Evolutionary conservation across 1,139 yeast species (phyloP), one percentile per base, ranked within the genome.

Genomic region (Geotrichum australiense): DNA sequence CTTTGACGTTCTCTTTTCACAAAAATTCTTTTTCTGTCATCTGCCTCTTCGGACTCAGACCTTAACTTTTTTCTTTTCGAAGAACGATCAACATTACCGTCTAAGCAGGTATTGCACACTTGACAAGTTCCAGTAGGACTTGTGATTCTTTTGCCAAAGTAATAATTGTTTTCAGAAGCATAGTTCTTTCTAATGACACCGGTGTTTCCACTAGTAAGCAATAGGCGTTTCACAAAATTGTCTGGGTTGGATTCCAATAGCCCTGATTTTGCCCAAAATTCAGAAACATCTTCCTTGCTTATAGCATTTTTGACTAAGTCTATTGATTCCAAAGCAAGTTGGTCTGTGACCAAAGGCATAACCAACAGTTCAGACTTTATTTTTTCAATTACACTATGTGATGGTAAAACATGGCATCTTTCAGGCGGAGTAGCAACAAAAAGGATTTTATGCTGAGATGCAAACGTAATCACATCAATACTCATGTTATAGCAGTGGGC

Each of bases 401-500:
- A 31, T n/a, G 42, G 42, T 8, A 34, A 35, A 8, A 28, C 31
- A 5, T 39, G 39, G n/a, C 15, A 10, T 5, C 34, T 20, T 15
- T 40, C 36, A 2, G 43, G 43, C 11, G 39, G 39, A 6, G 31
- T 22, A 14, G 39, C 43, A 23, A 35, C 10, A 14, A 40, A 40
- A 2, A 35, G 19, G 10, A 40, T 40, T 5, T 30, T 23, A 27
- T 40, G 16, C 14, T 29, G 12, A 15, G 30, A 22, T 7, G 39
- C 43, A 29, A 33, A 40, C 20, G 22, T 28, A n/a, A 40, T 28
- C 1, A 40, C 43, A 10, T 35, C 39, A 5, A 40, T 27, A 40
- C 43, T 40, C 16, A 40, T 20, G 20, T 29, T 29, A 19, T 21
- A 40, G 24, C 20, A 40, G 20, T 40, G 43, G n/a, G 35, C 36